Evolutionary conservation across 331 rosid species (phyloP).

Genomic region (Pyrus hybrid): DNA sequence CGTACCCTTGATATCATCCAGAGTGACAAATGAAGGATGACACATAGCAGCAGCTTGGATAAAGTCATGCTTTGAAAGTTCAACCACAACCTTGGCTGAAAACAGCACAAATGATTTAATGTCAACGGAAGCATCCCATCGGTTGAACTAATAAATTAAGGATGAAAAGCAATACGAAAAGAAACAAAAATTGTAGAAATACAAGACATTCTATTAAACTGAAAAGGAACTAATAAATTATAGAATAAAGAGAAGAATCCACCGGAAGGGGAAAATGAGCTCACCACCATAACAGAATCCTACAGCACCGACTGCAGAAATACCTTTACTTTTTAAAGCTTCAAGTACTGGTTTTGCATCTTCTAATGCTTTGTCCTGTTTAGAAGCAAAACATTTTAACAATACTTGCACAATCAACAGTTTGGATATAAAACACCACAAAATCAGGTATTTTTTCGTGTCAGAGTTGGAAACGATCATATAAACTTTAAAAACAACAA

Average conservation of each 20-base stretch:
- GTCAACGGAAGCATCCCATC: not conserved
- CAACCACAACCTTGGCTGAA: conserved; percentile 70
- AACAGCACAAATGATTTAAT: not conserved
- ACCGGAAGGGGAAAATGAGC: not conserved
- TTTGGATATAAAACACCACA: no score
- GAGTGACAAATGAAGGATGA: conserved; percentile 52
- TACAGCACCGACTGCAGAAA: conserved; percentile 60
- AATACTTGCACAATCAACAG: not conserved
- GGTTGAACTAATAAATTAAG: not conserved
- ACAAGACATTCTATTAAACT: not conserved
- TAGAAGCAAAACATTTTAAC: not conserved
- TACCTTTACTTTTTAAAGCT: conserved; percentile 55
- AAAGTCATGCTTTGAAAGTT: conserved; percentile 30
- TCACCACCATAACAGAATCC: conserved; percentile 88
- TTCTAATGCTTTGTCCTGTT: conserved; percentile 54
- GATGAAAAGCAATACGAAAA: not conserved
- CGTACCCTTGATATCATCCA: conserved; percentile 62
- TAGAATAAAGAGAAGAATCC: no score
- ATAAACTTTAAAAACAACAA: no score
- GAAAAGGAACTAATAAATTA: not conserved
- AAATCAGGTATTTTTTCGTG: no score
- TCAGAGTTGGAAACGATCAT: no score
- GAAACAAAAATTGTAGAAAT: not conserved
- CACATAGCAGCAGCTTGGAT: conserved; percentile 49
- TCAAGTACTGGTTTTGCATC: conserved; percentile 44